phyloP scores from a whole-genome alignment of 2,329 filamentous ascomycete genomes.

The Chrysoporthe austroafricana region DNA sequence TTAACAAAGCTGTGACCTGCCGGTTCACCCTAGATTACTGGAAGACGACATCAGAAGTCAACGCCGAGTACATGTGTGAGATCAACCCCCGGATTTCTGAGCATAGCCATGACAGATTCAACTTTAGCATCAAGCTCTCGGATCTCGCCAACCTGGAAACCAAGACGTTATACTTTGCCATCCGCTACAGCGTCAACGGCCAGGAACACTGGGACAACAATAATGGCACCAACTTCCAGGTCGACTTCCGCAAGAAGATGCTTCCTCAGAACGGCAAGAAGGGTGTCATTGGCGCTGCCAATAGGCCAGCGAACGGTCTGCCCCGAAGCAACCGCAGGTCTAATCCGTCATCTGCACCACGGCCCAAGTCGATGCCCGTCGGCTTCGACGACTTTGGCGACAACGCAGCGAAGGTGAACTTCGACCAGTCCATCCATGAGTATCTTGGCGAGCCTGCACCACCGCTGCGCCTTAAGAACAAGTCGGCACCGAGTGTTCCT shows the following conservation, averaged over 20 bases:
- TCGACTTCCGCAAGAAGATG: conserved; percentile 86
- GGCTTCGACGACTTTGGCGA: conserved; percentile 74
- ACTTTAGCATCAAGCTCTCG: conserved; percentile 89
- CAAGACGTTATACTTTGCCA: conserved; percentile 91
- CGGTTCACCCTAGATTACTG: conserved; percentile 97
- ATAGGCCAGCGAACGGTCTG: conserved; percentile 57
- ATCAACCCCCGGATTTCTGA: conserved; percentile 66
- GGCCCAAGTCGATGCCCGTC: conserved; percentile 59
- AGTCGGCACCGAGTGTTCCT: conserved; percentile 65
- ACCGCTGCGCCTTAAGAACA: conserved; percentile 71
- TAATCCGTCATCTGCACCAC: conserved; percentile 45
- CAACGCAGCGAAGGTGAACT: conserved; percentile 60
- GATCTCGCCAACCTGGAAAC: conserved; percentile 89
- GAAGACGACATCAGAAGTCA: conserved; percentile 96
- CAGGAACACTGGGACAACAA: conserved; percentile 98
- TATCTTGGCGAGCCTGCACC: conserved; percentile 66
- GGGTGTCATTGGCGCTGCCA: conserved; percentile 52
- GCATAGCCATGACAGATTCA: conserved; percentile 82
- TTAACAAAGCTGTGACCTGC: conserved; percentile 86
- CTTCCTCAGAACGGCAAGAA: conserved; percentile 65
- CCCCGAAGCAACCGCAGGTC: conserved; percentile 69
- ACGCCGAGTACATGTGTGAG: conserved; percentile 84
- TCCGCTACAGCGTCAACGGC: conserved; percentile 83
- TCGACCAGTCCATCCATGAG: conserved; percentile 63
- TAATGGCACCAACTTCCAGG: conserved; percentile 81